A percentile compares a stretch with the other conserved stretches of the same genome.
Conservation (phyloP, 1,139 yeast species). For the Diutina ranongensis region DNA sequence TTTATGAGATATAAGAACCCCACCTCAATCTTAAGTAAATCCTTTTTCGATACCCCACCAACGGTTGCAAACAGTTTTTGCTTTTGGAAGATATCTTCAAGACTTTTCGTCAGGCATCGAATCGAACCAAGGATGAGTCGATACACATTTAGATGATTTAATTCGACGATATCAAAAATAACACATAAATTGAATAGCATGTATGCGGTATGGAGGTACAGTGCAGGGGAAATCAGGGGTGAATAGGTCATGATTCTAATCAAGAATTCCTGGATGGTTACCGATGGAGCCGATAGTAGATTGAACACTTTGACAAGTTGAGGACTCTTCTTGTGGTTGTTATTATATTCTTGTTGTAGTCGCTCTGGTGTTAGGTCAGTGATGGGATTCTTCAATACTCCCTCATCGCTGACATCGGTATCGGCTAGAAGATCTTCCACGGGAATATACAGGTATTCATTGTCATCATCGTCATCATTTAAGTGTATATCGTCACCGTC, state of each 20-base stretch:
- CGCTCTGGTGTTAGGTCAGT: slow-evolving; percentile 11
- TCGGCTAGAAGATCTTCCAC: slow-evolving; percentile 16
- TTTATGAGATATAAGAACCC: slow-evolving; percentile 31
- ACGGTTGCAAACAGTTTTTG: slow-evolving; percentile 34
- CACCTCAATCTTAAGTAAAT: slow-evolving; percentile 29
- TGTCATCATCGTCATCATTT: not conserved
- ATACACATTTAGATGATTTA: slow-evolving; percentile 25
- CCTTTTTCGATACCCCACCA: slow-evolving; percentile 30
- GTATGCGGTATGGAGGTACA: slow-evolving; percentile 31
- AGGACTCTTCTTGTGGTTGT: slow-evolving; percentile 13
- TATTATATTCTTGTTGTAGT: slow-evolving; percentile 9
- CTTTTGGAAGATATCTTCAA: slow-evolving; percentile 35
- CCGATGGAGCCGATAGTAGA: slow-evolving; percentile 24
- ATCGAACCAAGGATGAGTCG: slow-evolving; percentile 30
- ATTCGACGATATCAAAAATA: slow-evolving; percentile 21
- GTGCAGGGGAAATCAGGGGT: slow-evolving; percentile 27
- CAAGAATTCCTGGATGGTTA: slow-evolving; percentile 26
- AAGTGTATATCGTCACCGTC: too few species aligned
- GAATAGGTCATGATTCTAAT: slow-evolving; percentile 31
- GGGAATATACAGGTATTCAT: slow-evolving; percentile 12
- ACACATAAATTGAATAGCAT: slow-evolving; percentile 27
- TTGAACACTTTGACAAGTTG: slow-evolving; percentile 25
- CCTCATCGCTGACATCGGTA: slow-evolving; percentile 10
- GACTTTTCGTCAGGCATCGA: slow-evolving; percentile 32
- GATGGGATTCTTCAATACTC: slow-evolving; percentile 12